A percentile compares a stretch with the other conserved stretches of the same genome.
Evolutionary conservation across 768 basidiomycete species (phyloP).

Genomic region (Heimioporus sp.): DNA sequence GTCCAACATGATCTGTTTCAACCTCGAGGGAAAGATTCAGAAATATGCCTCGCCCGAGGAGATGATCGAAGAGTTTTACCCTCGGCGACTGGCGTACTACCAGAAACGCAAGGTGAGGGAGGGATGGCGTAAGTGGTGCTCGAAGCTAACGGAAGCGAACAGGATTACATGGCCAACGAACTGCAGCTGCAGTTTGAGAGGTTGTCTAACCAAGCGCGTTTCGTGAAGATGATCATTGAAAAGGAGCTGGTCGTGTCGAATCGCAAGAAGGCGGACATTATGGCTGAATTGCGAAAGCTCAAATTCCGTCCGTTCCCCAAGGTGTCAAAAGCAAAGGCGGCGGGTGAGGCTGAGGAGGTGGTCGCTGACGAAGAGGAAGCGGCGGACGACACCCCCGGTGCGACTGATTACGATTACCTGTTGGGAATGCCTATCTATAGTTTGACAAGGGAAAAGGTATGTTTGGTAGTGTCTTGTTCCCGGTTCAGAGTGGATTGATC

Average conservation of each 20-base stretch:
- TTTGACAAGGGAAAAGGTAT: constrained; percentile 89
- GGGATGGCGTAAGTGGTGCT: not conserved
- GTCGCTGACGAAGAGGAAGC: constrained; percentile 50
- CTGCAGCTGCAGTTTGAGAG: constrained; percentile 80
- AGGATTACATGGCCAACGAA: constrained; percentile 86
- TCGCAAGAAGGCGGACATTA: constrained; percentile 85
- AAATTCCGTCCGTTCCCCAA: constrained; percentile 95
- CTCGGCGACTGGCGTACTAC: constrained; percentile 83
- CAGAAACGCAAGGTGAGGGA: constrained; percentile 87
- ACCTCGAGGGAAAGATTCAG: constrained; percentile 93
- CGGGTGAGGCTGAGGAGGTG: constrained; percentile 61
- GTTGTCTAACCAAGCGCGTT: constrained; percentile 92
- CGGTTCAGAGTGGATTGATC: constrained; percentile 5
- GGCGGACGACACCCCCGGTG: constrained; percentile 37
- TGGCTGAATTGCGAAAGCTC: constrained; percentile 75
- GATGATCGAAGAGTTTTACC: constrained; percentile 92
- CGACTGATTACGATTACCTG: constrained; percentile 87
- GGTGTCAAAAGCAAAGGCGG: constrained; percentile 59
- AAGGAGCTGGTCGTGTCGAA: constrained; percentile 79
- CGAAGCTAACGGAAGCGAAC: not conserved
- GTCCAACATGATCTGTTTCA: constrained; percentile 98
- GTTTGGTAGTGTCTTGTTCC: constrained; percentile 1
- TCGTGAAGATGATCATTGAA: constrained; percentile 93
- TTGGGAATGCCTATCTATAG: constrained; percentile 95
- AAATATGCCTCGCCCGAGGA: constrained; percentile 89